These are phyloP conservation scores for Mortierella sp. DNA, from an alignment of 371 early-diverging fungal genomes.

Conservation along the genomic window DNA sequence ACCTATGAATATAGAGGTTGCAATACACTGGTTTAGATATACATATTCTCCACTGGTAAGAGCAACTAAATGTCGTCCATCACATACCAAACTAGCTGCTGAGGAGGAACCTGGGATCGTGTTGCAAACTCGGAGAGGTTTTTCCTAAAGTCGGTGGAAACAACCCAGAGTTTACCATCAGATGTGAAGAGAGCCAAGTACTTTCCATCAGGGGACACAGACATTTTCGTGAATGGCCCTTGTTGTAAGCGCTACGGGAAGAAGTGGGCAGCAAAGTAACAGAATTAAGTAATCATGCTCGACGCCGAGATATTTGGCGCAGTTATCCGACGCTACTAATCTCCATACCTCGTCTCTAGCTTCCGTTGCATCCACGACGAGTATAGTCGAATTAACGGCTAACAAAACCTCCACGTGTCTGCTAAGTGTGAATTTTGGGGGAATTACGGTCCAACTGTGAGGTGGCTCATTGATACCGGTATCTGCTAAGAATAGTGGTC, in stretches of 20 bases:
- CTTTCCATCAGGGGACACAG: conserved; percentile 94
- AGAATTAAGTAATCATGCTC: neutral
- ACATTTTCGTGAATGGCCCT: conserved; percentile 92
- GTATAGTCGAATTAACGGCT: conserved; percentile 81
- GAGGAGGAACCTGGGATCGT: conserved; percentile 74
- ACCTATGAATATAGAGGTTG: conserved; percentile 65
- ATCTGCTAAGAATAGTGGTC: conserved; percentile 84
- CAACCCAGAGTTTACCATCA: conserved; percentile 91
- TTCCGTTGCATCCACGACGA: conserved; percentile 85
- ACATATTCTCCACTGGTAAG: neutral
- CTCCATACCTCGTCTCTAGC: conserved; percentile 83
- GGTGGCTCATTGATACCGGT: conserved; percentile 80
- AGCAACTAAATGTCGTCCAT: neutral
- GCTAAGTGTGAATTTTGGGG: conserved; percentile 89
- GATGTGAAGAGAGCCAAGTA: conserved; percentile 87
- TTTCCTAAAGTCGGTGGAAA: conserved; percentile 95
- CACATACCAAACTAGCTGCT: conserved; percentile 87
- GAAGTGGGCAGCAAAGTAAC: neutral
- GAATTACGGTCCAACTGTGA: conserved; percentile 90
- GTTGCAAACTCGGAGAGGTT: conserved; percentile 89
- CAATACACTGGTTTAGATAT: neutral
- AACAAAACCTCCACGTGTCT: conserved; percentile 92
- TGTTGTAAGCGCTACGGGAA: conserved; percentile 76
- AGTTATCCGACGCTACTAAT: neutral
- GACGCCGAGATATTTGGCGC: neutral